These are phyloP conservation scores for Sugiyamaella paludigena DNA, from an alignment of 1,139 yeast species.

Conservation along the genomic window DNA sequence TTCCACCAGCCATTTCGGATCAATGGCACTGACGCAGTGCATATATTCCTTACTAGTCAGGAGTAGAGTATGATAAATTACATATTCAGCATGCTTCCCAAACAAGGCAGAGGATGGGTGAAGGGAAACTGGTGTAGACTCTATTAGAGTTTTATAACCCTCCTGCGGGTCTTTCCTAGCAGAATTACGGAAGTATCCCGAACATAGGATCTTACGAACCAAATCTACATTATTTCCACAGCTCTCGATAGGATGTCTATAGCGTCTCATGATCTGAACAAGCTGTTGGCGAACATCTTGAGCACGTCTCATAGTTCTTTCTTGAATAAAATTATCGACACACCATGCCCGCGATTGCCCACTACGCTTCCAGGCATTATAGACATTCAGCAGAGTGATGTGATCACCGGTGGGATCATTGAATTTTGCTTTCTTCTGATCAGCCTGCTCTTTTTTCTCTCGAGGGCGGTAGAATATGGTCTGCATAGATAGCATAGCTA, in stretches of 20 bases:
- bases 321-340: slow-evolving; percentile 74
- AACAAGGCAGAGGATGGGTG: slow-evolving; percentile 88
- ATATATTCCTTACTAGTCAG: slow-evolving; percentile 86
- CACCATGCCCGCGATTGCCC: slow-evolving; percentile 75
- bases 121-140: slow-evolving; percentile 72
- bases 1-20: slow-evolving; percentile 81
- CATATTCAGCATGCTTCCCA: slow-evolving; percentile 72
- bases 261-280: slow-evolving; percentile 56
- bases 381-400: slow-evolving; percentile 77
- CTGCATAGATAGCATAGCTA: slow-evolving; percentile 90
- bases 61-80: slow-evolving; percentile 77
- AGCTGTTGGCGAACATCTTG: slow-evolving; percentile 77
- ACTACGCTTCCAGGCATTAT: slow-evolving; percentile 68
- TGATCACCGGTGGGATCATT: slow-evolving; percentile 85
- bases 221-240: slow-evolving; percentile 57
- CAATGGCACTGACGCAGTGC: slow-evolving; percentile 81
- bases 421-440: slow-evolving; percentile 69
- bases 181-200: slow-evolving; percentile 84
- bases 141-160: slow-evolving; percentile 74
- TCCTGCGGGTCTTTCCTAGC: slow-evolving; percentile 77
- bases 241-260: slow-evolving; percentile 50
- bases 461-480: slow-evolving; percentile 82
- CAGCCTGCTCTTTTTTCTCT: slow-evolving; percentile 75
- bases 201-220: slow-evolving; percentile 70
- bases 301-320: slow-evolving; percentile 72